Conservation (phyloP, 164 flowering plant genomes). For the Protea cynaroides region DNA sequence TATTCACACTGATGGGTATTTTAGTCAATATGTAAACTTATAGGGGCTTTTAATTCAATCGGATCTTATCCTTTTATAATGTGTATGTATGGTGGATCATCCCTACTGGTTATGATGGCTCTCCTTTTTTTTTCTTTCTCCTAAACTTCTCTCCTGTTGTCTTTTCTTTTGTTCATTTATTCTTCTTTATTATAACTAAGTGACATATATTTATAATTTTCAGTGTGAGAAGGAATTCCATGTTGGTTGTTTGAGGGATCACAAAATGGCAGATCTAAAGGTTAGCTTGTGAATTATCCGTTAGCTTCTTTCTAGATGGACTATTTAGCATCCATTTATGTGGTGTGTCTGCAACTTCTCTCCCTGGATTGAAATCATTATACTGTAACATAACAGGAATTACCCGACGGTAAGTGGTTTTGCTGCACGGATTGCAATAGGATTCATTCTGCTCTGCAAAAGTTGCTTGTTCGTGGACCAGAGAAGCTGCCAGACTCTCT, state of each 20-base stretch:
- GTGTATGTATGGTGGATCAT: too few relatives aligned
- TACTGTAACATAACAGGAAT: constrained; percentile 43
- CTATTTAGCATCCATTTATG: background rate
- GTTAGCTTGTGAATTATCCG: constrained; percentile 22
- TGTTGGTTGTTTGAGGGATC: constrained; percentile 79
- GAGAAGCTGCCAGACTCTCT: constrained; percentile 50
- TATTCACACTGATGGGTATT: too few relatives aligned
- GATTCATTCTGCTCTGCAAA: constrained; percentile 47
- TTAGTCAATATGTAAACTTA: too few relatives aligned
- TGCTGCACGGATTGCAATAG: constrained; percentile 55
- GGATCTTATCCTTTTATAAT: too few relatives aligned
- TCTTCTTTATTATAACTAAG: too few relatives aligned
- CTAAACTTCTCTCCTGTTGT: too few relatives aligned
- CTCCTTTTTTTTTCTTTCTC: too few relatives aligned
- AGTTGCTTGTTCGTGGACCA: constrained; percentile 38
- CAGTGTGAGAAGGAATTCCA: constrained; percentile 95
- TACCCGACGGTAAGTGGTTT: constrained; percentile 89
- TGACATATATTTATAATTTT: background rate
- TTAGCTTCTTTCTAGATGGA: background rate
- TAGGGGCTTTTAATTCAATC: too few relatives aligned
- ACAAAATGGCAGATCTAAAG: constrained; percentile 57
- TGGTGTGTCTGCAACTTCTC: background rate
- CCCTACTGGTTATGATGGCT: too few relatives aligned
- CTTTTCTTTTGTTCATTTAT: too few relatives aligned
- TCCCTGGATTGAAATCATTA: constrained; percentile 3